Conservation (phyloP, 805 yeast species). For the Clavispora carvajalis region DNA sequence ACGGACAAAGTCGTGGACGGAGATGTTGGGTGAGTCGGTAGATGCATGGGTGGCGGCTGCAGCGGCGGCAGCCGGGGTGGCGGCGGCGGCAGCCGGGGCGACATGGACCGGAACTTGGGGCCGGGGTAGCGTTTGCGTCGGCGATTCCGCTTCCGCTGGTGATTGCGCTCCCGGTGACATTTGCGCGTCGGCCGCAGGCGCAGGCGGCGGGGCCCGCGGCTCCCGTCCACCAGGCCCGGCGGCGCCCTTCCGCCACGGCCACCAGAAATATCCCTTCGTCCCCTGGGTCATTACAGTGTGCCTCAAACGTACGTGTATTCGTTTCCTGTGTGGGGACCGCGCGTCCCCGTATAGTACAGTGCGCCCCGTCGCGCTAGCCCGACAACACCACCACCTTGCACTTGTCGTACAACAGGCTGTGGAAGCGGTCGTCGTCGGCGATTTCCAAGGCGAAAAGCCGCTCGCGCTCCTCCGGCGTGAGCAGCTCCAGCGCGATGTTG, state of each 20-base stretch:
- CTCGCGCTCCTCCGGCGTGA: conserved; percentile 21
- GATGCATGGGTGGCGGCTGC: neutral
- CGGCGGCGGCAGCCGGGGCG: too few species aligned
- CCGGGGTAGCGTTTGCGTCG: too few species aligned
- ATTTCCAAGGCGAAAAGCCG: conserved; percentile 32
- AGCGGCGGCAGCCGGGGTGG: too few species aligned
- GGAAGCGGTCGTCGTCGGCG: conserved; percentile 36
- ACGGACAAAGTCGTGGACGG: neutral
- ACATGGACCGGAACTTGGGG: too few species aligned
- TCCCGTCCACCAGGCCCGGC: too few species aligned
- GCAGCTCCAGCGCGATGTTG: conserved; percentile 23
- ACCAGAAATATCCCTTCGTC: neutral
- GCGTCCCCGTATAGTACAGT: neutral
- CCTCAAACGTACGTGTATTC: neutral
- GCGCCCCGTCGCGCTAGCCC: conserved; percentile 4
- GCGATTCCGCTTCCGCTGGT: too few species aligned
- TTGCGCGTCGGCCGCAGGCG: too few species aligned
- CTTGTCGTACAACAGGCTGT: conserved; percentile 35
- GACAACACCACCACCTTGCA: conserved; percentile 35
- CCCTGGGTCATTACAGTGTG: neutral
- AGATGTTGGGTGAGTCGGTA: neutral
- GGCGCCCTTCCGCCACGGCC: neutral
- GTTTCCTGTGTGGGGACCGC: conserved; percentile 1
- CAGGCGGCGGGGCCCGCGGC: too few species aligned
- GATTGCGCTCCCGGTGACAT: neutral